These are phyloP conservation scores for Choricystis sp. DNA, from an alignment of 139 green algal genomes.

Conservation along the genomic window DNA sequence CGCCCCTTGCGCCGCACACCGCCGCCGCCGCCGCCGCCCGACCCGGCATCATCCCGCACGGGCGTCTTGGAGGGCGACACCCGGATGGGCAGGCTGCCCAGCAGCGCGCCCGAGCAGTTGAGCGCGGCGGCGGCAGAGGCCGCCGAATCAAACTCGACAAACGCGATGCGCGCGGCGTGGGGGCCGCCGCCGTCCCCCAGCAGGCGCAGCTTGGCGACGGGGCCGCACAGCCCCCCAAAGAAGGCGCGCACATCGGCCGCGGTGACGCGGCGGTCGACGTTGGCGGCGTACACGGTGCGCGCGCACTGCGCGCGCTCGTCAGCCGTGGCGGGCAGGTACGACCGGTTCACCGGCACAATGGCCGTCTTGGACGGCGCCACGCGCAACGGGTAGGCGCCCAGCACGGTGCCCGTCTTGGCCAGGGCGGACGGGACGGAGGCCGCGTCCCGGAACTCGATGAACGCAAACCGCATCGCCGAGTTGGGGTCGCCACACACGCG, in stretches of 20 bases:
- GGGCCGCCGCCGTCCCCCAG: slow-evolving; percentile 58
- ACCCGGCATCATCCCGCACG: slow-evolving; percentile 24
- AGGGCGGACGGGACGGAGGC: slow-evolving; percentile 28
- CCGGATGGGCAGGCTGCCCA: slow-evolving; percentile 62
- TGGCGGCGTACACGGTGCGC: slow-evolving; percentile 86
- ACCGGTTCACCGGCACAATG: slow-evolving; percentile 85
- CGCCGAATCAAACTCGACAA: slow-evolving; percentile 78
- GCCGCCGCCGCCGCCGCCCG: too few relatives aligned
- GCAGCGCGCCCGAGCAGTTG: slow-evolving; percentile 74
- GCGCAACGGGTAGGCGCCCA: slow-evolving; percentile 56
- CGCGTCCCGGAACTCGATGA: slow-evolving; percentile 78
- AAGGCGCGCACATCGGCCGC: slow-evolving; percentile 55
- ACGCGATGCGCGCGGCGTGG: slow-evolving; percentile 83
- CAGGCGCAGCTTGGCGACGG: slow-evolving; percentile 62
- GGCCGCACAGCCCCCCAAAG: slow-evolving; percentile 78
- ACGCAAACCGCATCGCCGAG: slow-evolving; percentile 78
- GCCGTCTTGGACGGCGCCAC: slow-evolving; percentile 83
- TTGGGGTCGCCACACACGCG: slow-evolving; percentile 89
- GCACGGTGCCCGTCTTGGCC: slow-evolving; percentile 30
- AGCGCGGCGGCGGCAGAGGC: slow-evolving; percentile 68
- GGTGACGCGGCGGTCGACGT: slow-evolving; percentile 79
- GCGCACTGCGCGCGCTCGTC: slow-evolving; percentile 46
- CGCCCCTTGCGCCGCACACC: neutral
- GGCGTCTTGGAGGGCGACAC: slow-evolving; percentile 78
- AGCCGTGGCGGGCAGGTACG: slow-evolving; percentile 37